Base-by-base conservation (phyloP, 1,284 basidiomycete genomes). In the Tetrapyrgos nigripes region DNA sequence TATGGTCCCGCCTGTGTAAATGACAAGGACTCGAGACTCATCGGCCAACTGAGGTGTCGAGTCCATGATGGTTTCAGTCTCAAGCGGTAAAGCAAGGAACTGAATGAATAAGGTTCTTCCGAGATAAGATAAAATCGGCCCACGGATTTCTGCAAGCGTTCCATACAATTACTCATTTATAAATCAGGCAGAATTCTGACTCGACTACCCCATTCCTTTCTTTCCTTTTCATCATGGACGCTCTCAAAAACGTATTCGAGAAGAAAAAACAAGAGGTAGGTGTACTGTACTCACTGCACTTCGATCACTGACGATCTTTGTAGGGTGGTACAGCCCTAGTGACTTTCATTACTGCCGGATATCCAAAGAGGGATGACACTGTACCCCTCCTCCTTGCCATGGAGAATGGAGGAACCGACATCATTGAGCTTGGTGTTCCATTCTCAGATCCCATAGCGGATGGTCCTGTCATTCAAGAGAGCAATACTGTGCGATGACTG, bases 401-500 rank as follows among this genome's bases (percentile, higher is more conserved):
- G 85, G 91, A 98, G 75, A 84, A 85, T 47, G 97, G 96, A 50
- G 97, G 97, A 23, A 88, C 94, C 48, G 96, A 98, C 74, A 87
- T 98, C 64, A 97, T 99, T 64, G 97, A 99, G 76, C 84, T 99
- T 31, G 97, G 97, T 26, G 85, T 98, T 35, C 97, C 96, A 0
- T 98, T 98, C 80, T 96, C 93, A 58, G 97, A 99, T 79, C 97
- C 97, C 9, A 93, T 96, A 66, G 97, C 95, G 1, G 97, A 99
- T 77, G 92, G 97, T 0, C 91, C 90, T 21, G 87, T 88, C 4
- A 98, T 99, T 63, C 97, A 98, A 73, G 89, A 91, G 65, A 87
- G 92, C 46, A 98, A 98, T 76, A 91, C 91, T 33, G 95, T 96
- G 61, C 65, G 89, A 76, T 8, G 13, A 44, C 49, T 57, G 52